Conservation (phyloP, 2,329 filamentous ascomycete genomes). For the Phialophora verrucosa region DNA sequence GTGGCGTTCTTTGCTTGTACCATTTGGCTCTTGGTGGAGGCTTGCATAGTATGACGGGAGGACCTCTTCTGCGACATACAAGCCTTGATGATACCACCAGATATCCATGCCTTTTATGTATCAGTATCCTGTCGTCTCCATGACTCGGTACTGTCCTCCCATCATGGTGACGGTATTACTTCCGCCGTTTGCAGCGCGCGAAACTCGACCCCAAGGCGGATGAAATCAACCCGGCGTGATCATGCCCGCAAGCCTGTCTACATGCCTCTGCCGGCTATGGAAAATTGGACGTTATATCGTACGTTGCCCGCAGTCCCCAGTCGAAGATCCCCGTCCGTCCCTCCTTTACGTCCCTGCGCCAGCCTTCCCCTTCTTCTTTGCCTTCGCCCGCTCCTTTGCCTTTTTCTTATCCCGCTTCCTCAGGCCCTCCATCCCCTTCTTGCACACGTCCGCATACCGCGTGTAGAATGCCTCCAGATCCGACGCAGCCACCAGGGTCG, state of each 20-base stretch:
- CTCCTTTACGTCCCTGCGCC: constrained; percentile 1
- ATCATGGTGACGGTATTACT: not conserved
- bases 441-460: constrained; percentile 88
- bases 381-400: constrained; percentile 77
- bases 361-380: constrained; percentile 65
- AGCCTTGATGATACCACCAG: constrained; percentile 4
- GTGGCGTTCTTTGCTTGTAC: constrained; percentile 5
- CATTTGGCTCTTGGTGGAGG: constrained; percentile 3
- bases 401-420: constrained; percentile 94
- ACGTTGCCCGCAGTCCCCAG: not conserved
- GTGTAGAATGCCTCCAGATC: constrained; percentile 80
- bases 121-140: not conserved
- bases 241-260: not conserved
- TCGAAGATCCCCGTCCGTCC: not conserved
- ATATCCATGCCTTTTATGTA: not conserved
- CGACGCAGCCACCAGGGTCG: constrained; percentile 78
- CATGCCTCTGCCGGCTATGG: not conserved
- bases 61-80: not conserved
- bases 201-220: not conserved
- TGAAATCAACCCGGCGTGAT: not conserved
- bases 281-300: not conserved
- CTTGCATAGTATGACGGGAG: not conserved
- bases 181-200: not conserved
- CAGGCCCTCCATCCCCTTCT: constrained; percentile 81
- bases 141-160: not conserved